Conservation (phyloP, 495 filamentous ascomycete species). For the Daldinia decipiens region DNA sequence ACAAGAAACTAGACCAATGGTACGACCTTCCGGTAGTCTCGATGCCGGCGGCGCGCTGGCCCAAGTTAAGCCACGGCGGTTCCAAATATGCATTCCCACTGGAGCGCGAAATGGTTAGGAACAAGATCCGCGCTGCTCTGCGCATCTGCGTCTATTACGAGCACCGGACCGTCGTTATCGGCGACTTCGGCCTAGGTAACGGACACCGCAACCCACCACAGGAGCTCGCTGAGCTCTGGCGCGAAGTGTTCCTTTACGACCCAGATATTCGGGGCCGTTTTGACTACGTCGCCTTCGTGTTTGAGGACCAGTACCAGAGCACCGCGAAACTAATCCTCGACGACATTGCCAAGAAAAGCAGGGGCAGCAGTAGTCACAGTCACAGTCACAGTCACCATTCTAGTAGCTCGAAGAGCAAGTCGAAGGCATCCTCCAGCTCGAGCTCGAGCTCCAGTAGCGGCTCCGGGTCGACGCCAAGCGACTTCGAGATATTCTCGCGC, state of each 20-base stretch:
- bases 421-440: slow-evolving; percentile 46
- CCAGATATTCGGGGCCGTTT: slow-evolving; percentile 75
- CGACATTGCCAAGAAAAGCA: slow-evolving; percentile 60
- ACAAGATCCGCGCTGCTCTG: slow-evolving; percentile 75
- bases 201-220: slow-evolving; percentile 73
- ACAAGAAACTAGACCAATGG: slow-evolving; percentile 60
- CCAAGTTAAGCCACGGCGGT: slow-evolving; percentile 73
- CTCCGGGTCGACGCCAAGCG: slow-evolving; percentile 44
- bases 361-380: slow-evolving; percentile 27
- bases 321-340: slow-evolving; percentile 58
- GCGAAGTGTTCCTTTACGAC: slow-evolving; percentile 70
- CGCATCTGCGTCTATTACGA: slow-evolving; percentile 70
- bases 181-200: slow-evolving; percentile 76
- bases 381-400: slow-evolving; percentile 14
- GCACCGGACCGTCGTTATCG: slow-evolving; percentile 70
- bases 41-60: slow-evolving; percentile 73
- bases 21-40: slow-evolving; percentile 72
- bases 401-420: slow-evolving; percentile 49
- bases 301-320: slow-evolving; percentile 63
- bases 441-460: slow-evolving; percentile 36
- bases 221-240: slow-evolving; percentile 76
- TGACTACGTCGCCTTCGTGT: slow-evolving; percentile 74
- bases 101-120: slow-evolving; percentile 73
- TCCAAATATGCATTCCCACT: slow-evolving; percentile 72
- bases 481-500: slow-evolving; percentile 56